phyloP scores from a whole-genome alignment of 169 alveolate species.

The Perkinsus olseni region DNA sequence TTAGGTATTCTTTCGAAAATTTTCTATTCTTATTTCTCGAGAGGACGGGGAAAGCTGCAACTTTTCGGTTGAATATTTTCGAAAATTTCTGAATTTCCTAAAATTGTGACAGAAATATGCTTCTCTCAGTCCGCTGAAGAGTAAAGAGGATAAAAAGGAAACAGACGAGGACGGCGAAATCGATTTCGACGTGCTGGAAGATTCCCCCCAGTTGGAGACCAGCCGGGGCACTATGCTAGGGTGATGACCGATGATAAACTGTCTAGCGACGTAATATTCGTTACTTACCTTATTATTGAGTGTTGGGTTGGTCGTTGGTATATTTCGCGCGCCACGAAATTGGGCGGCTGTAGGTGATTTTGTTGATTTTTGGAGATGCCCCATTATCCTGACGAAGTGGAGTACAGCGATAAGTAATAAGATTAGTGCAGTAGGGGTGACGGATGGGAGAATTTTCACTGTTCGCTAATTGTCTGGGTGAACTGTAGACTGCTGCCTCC shows the following conservation, averaged over 20 bases:
- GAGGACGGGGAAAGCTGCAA: not conserved
- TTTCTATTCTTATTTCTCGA: not conserved
- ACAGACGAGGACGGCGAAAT: not conserved
- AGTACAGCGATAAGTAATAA: constrained; percentile 71
- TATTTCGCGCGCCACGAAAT: not conserved
- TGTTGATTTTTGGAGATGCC: constrained; percentile 23
- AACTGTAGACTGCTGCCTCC: too few species aligned
- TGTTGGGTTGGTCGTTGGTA: not conserved
- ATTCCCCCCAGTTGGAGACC: not conserved
- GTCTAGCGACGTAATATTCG: not conserved
- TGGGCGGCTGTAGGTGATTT: not conserved
- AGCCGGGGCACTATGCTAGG: not conserved
- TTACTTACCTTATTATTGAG: not conserved
- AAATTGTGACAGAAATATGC: not conserved
- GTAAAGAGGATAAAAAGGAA: not conserved
- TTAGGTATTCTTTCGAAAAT: not conserved
- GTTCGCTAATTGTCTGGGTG: too few species aligned
- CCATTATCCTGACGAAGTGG: constrained; percentile 63
- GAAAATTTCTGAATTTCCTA: not conserved
- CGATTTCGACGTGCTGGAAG: not conserved
- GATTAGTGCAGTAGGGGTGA: too few species aligned
- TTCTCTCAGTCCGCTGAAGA: not conserved
- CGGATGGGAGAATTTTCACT: too few species aligned
- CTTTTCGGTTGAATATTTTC: not conserved
- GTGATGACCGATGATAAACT: too few species aligned